Evolutionary conservation across 192 early-diverging fungal genomes (phyloP).

Genomic region (Coemansia sp.): DNA sequence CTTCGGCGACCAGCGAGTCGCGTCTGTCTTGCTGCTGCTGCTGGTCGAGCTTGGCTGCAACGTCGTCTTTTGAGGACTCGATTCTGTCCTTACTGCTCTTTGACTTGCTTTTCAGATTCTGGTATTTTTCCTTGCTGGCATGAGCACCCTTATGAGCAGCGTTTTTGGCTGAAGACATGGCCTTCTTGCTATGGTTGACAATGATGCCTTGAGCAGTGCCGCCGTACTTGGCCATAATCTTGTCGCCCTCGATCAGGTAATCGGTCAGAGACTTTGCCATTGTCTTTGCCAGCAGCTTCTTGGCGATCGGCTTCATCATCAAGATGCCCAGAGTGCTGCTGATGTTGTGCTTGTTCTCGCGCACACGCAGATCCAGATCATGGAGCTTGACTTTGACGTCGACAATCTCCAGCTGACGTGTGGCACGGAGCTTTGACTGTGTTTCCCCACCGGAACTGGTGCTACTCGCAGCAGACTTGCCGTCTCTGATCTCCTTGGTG

Average conservation of each 20-base stretch:
- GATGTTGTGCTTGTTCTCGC: conserved; percentile 48
- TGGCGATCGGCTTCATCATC: conserved; percentile 38
- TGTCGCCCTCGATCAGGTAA: conserved; percentile 23
- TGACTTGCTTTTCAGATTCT: conserved; percentile 5
- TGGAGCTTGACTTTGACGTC: conserved; percentile 46
- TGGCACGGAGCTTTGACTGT: conserved; percentile 6
- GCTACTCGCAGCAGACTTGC: too few relatives aligned
- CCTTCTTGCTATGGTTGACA: conserved; percentile 21
- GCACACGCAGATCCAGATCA: conserved; percentile 30
- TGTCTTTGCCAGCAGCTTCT: conserved; percentile 28
- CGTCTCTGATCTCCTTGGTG: not conserved
- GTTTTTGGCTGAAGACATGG: conserved; percentile 16
- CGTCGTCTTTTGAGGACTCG: not conserved
- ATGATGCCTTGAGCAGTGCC: conserved; percentile 21
- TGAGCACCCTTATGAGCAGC: conserved; percentile 26
- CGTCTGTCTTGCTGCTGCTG: conserved; percentile 25
- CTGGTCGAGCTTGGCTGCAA: conserved; percentile 25
- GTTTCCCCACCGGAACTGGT: too few relatives aligned
- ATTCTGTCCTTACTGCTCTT: conserved; percentile 2
- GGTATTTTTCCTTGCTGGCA: conserved; percentile 29
- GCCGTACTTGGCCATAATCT: conserved; percentile 36
- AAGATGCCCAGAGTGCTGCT: conserved; percentile 26
- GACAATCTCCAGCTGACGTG: conserved; percentile 42
- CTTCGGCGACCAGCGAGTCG: conserved; percentile 19
- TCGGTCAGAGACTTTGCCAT: conserved; percentile 39